Evolutionary conservation across 2,329 filamentous ascomycete species (phyloP).

Genomic region (Blastomyces percursus): DNA sequence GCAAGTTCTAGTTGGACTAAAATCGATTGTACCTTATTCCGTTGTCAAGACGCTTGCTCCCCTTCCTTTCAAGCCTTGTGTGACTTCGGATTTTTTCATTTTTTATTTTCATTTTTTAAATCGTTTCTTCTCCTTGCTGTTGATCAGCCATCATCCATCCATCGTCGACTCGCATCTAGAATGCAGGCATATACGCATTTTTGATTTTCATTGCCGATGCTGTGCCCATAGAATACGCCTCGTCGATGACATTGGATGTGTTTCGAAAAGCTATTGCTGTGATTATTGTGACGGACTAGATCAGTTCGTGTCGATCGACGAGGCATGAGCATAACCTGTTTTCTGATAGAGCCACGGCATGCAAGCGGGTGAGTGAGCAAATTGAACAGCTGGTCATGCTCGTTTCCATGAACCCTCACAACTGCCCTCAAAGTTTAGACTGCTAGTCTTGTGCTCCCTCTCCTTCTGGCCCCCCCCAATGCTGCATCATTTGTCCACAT

Average conservation of each 20-base stretch:
- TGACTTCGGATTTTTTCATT: not conserved
- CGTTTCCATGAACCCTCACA: not conserved
- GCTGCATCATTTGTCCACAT: not conserved
- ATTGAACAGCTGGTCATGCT: constrained; percentile 2
- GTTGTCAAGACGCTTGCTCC: not conserved
- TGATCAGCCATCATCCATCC: not conserved
- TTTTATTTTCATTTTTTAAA: not conserved
- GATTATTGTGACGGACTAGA: not conserved
- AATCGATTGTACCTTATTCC: not conserved
- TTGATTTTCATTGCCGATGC: not conserved
- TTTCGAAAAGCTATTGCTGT: not conserved
- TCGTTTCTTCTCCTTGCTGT: not conserved
- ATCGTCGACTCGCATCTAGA: not conserved
- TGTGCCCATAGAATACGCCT: not conserved
- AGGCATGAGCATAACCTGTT: too few relatives aligned
- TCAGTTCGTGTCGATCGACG: not conserved
- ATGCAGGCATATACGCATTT: not conserved
- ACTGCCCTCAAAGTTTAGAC: not conserved
- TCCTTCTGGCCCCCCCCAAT: not conserved
- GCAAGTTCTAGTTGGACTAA: not conserved
- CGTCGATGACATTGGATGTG: constrained; percentile 4
- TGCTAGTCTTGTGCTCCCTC: not conserved
- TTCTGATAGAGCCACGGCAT: not conserved
- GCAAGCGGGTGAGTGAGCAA: not conserved
- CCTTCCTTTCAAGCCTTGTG: not conserved